Evolutionary conservation across 768 basidiomycete species (phyloP).

Genomic region (Lentinula edodes): DNA sequence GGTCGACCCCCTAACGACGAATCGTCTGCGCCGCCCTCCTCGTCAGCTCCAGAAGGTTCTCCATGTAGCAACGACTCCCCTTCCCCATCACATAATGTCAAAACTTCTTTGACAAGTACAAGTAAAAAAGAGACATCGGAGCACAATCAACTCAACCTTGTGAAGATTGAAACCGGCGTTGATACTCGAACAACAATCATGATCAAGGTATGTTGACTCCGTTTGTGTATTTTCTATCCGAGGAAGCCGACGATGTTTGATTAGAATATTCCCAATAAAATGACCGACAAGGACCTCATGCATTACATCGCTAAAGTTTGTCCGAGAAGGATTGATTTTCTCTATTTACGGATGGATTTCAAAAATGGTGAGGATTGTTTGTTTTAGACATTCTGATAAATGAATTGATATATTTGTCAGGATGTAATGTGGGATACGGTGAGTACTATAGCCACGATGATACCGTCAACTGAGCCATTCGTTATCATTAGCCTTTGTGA

Average conservation of each 20-base stretch:
- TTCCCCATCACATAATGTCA: neutral
- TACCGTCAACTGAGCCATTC: neutral
- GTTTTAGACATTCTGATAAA: neutral
- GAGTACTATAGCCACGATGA: neutral
- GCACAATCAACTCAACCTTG: constrained; percentile 61
- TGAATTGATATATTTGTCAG: constrained; percentile 24
- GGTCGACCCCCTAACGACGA: neutral
- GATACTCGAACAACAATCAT: constrained; percentile 84
- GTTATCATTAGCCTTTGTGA: constrained; percentile 61
- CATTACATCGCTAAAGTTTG: constrained; percentile 67
- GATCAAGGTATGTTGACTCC: constrained; percentile 44
- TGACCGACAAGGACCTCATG: constrained; percentile 70
- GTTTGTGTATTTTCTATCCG: neutral
- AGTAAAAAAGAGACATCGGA: constrained; percentile 18
- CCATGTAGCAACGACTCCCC: neutral
- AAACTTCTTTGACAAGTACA: neutral
- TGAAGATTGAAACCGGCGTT: constrained; percentile 66
- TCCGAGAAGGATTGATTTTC: constrained; percentile 75
- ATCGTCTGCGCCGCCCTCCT: neutral
- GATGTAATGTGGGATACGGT: constrained; percentile 58
- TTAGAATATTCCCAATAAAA: constrained; percentile 83
- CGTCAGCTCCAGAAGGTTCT: neutral
- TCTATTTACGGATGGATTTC: constrained; percentile 87
- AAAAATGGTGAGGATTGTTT: constrained; percentile 51
- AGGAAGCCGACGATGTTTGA: too few species aligned